Conservation (phyloP, 2,329 filamentous ascomycete species). For the Rhynchosporium agropyri region DNA sequence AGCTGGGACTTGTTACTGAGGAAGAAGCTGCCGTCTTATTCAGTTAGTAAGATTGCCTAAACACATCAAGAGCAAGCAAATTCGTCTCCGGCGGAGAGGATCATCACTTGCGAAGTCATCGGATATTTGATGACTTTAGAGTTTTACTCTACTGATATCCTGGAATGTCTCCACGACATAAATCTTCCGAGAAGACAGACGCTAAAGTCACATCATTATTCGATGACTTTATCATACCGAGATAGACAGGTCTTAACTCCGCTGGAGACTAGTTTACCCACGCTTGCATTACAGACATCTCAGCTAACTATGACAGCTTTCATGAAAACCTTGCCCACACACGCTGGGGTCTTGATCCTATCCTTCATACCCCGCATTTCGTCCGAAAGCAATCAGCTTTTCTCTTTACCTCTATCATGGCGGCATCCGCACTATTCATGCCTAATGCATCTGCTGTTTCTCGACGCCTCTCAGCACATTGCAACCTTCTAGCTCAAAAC, state of each 20-base stretch:
- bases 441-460: constrained; percentile 65
- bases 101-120: too few species aligned
- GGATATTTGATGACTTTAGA: too few species aligned
- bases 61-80: too few species aligned
- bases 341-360: constrained; percentile 71
- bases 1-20: constrained; percentile 67
- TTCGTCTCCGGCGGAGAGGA: too few species aligned
- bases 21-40: constrained; percentile 68
- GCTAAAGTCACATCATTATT: too few species aligned
- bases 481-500: constrained; percentile 62
- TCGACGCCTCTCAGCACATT: constrained; percentile 66
- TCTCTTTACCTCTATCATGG: constrained; percentile 71
- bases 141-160: too few species aligned
- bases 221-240: too few species aligned
- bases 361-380: constrained; percentile 66
- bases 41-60: constrained; percentile 54
- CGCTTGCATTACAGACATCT: neutral
- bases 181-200: too few species aligned
- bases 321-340: constrained; percentile 72
- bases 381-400: constrained; percentile 70
- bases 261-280: too few species aligned
- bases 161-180: too few species aligned
- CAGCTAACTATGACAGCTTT: constrained; percentile 52
- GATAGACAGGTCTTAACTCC: too few species aligned
- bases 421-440: constrained; percentile 68